Percentiles rank a stretch among this genome's conserved stretches.
Evolutionary conservation across 73 alveolate genomes (phyloP).

Genomic region (Stentor roeselii): DNA sequence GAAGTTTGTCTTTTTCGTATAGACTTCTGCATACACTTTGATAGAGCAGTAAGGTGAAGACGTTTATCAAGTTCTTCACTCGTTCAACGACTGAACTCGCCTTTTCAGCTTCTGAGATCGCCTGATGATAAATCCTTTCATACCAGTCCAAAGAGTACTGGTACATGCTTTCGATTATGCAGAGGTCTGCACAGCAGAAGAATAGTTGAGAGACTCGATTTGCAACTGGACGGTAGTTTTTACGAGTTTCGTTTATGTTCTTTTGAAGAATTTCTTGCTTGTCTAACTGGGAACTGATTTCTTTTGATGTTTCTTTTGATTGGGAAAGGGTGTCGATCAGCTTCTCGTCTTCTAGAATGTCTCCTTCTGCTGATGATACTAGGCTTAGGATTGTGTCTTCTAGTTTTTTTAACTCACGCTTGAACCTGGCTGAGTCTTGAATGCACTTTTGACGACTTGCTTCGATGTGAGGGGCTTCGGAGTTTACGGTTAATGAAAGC

Average conservation of each 20-base stretch:
- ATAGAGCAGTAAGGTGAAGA: slow-evolving; percentile 61
- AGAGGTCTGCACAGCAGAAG: slow-evolving; percentile 70
- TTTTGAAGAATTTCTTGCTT: slow-evolving; percentile 48
- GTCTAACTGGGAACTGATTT: slow-evolving; percentile 60
- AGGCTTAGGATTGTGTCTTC: slow-evolving; percentile 46
- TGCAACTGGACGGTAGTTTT: slow-evolving; percentile 67
- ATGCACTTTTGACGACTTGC: slow-evolving; percentile 62
- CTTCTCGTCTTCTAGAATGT: slow-evolving; percentile 77
- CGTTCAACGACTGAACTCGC: slow-evolving; percentile 45
- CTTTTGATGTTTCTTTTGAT: slow-evolving; percentile 63
- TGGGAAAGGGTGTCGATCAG: slow-evolving; percentile 65
- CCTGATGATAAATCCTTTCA: slow-evolving; percentile 49
- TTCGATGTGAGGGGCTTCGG: slow-evolving; percentile 56
- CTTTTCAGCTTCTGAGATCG: slow-evolving; percentile 34
- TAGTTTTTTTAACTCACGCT: slow-evolving; percentile 35
- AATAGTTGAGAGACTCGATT: slow-evolving; percentile 68
- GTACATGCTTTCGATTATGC: slow-evolving; percentile 77
- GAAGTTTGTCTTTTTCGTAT: slow-evolving; percentile 94
- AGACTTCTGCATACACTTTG: slow-evolving; percentile 90
- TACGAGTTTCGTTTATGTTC: slow-evolving; percentile 54
- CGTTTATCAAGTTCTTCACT: slow-evolving; percentile 57
- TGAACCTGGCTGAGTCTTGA: slow-evolving; percentile 52
- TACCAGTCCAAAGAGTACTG: slow-evolving; percentile 81
- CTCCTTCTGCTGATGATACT: slow-evolving; percentile 52
- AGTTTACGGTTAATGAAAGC: slow-evolving; percentile 47